Percentiles rank a stretch among this genome's conserved stretches.
Evolutionary conservation across 148 eudicot genomes (phyloP).

Genomic region (Cornus florida): DNA sequence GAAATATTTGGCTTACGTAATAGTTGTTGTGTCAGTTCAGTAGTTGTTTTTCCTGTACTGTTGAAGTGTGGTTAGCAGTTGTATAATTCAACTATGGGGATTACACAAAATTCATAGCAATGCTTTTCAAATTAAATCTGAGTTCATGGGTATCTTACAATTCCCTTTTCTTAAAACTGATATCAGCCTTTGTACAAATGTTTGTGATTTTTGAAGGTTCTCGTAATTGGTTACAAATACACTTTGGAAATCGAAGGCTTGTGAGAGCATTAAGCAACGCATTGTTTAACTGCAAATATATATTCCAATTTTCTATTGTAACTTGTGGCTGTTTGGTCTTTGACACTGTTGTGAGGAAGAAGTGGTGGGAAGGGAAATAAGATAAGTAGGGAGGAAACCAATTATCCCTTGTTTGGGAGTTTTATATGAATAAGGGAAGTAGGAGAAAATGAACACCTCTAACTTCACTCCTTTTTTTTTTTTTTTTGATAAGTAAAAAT

Average conservation of each 20-base stretch:
- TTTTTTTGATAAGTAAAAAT: too few species aligned
- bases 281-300: background rate
- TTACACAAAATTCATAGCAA: background rate
- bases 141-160: background rate
- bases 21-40: background rate
- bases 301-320: background rate
- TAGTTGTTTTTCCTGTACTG: background rate
- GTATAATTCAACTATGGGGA: background rate
- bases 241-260: background rate
- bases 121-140: background rate
- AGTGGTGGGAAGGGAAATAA: too few species aligned
- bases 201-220: background rate
- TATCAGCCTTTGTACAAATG: background rate
- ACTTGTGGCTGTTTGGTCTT: background rate
- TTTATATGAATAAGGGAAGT: too few species aligned
- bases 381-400: too few species aligned
- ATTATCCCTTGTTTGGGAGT: too few species aligned
- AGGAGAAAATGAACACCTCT: too few species aligned
- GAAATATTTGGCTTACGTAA: background rate
- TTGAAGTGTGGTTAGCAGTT: background rate
- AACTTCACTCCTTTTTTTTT: too few species aligned
- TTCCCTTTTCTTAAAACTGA: slow-evolving; percentile 4
- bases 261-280: background rate
- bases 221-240: background rate
- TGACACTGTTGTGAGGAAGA: too few species aligned